Evolutionary conservation across 2,329 filamentous ascomycete genomes (phyloP), one percentile per base, ranked within the genome.

Genomic region (Beauveria scarabaeidicola): DNA sequence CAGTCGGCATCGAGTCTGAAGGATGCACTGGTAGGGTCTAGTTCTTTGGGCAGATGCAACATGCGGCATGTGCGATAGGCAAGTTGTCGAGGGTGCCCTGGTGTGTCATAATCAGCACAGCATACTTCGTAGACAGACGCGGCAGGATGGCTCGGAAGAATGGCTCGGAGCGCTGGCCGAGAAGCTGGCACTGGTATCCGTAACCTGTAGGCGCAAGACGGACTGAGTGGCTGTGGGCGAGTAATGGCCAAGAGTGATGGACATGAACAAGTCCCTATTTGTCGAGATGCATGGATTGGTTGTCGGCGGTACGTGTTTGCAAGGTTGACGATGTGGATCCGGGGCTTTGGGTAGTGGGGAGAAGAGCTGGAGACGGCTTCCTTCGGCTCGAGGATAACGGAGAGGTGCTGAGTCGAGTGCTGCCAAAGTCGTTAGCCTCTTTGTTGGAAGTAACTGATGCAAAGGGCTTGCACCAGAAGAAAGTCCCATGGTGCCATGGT

Each of bases 241-340:
- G 10, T 6, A 21, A 47, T 23, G 44, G 44, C 21, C 15, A 47
- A 47, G 15, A 23, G 44, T 17, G 44, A 47, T 27, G n/a, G 23
- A 23, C 44, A 27, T 51, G 47, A 40, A 23, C 10, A 32, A 25
- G 11, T 15, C 29, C 19, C 7, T 40, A 5, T 40, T 23, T 54
- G 25, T 43, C 17, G 6, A 21, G 19, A n/a, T 54, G n/a, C 36
- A 38, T 23, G 32, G 43, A 6, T 25, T 44, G 52, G 43, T n/a
- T 25, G 9, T 23, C 60, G 60, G 64, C 63, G 55, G 58, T 43
- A 32, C 58, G 58, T 60, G 58, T 66, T 58, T 65, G 66, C 46
- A n/a, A n/a, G 46, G 52, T 29, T 43, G 23, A 40, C 2, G 32
- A 41, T 40, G 50, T 55, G 48, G 58, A 48, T 60, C 40, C 55